Percentiles rank a stretch among this genome's conserved stretches.
Evolutionary conservation across 352 stramenopile genomes (phyloP).

Genomic region (Globisporangium canariense): DNA sequence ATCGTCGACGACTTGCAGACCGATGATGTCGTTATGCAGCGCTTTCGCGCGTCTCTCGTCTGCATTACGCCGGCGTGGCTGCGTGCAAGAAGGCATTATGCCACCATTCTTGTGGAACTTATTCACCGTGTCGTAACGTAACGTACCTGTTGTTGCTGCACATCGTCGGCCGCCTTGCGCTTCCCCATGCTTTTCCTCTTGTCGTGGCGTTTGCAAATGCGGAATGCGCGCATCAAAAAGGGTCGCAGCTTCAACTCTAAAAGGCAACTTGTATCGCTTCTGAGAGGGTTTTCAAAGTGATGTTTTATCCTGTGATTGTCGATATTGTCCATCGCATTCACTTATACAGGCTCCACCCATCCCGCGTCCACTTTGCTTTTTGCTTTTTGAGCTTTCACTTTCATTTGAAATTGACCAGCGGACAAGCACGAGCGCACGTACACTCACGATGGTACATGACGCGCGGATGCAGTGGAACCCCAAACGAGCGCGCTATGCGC

Average conservation of each 20-base stretch:
- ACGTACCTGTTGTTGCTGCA: background rate
- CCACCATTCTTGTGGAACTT: constrained; percentile 5
- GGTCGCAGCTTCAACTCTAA: constrained; percentile 10
- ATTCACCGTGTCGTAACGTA: background rate
- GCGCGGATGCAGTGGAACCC: background rate
- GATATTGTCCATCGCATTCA: constrained; percentile 7
- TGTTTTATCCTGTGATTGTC: constrained; percentile 5
- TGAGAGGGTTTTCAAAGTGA: constrained; percentile 8
- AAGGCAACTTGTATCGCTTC: constrained; percentile 7
- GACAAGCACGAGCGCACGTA: background rate
- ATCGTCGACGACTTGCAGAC: background rate
- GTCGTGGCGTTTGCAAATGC: background rate
- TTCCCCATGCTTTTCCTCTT: constrained; percentile 13
- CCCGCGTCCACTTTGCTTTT: constrained; percentile 6
- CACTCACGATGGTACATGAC: constrained; percentile 3
- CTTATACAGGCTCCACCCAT: constrained; percentile 17
- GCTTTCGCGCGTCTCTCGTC: background rate
- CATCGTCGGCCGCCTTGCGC: constrained; percentile 10
- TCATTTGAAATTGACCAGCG: constrained; percentile 9
- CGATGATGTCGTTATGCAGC: background rate
- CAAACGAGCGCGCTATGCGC: background rate
- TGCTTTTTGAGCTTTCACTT: constrained; percentile 1
- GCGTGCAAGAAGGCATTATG: background rate
- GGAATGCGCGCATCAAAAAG: constrained; percentile 13
- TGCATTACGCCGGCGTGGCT: background rate